Evolutionary conservation across 306 rosid species (phyloP), one percentile per base, ranked within the genome.

Genomic region (Alnus rubra): DNA sequence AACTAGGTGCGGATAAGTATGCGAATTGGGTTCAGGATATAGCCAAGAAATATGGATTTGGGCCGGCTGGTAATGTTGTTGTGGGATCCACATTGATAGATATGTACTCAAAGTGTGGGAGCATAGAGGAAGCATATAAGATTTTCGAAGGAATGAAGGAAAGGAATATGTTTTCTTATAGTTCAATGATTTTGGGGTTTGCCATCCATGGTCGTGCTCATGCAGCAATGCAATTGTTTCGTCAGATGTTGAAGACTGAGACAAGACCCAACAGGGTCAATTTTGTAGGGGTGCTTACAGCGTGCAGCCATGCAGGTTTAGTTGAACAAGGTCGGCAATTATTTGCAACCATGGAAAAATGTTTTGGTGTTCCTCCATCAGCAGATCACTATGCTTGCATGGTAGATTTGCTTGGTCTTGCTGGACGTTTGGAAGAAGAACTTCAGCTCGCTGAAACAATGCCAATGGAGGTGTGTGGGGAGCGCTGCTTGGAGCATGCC

Each of bases 401-500:
- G 90, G 89, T 88, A 7, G 97, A 90, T 84, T 89, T 92, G 63
- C 92, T 92, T 15, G 94, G 94, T 58, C 90, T 94, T 47, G 97
- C 90, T n/a, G 98, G 98, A 59, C 79, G 19, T 35, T 79, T 94
- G 59, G 93, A 90, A 69, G 92, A 94, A 81, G 96, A 90, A 19
- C 93, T 92, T 64, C 79, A 19, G 51, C 89, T 92, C 64, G 79
- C 86, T 50, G 85, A 89, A 81, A 79, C 88, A 68, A 90, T 94
- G 96, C 92, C 92, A 35, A 76, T 90, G 96, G 81, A 68, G 90
- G 84, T 50, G 96, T 92, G 68, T 94, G 97, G 98, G 98, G 98
- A 77, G 97, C 98, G 3, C 85, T 94, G 78, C 98, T 92, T 62
- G 97, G 96, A 76, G 97, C 98, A 8, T 94, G 97, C 67, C 83